Evolutionary conservation across 805 yeast species (phyloP).

Genomic region (Candida easanensis): DNA sequence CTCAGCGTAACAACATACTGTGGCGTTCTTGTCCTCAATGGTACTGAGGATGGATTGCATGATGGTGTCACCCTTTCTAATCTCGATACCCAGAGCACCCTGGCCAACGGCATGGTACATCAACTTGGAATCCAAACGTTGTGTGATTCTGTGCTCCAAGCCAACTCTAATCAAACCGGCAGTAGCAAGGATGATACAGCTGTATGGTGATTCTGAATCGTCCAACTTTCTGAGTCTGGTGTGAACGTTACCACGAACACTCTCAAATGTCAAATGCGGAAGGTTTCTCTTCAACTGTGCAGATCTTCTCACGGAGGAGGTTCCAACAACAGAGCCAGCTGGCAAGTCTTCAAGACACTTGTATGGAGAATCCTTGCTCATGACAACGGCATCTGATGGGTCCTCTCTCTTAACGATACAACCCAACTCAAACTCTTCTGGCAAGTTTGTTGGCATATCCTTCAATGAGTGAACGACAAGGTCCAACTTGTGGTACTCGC

Average conservation of each 20-base stretch:
- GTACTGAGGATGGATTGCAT: conserved; percentile 57
- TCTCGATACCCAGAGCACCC: conserved; percentile 94
- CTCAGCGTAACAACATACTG: conserved; percentile 82
- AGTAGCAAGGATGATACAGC: conserved; percentile 83
- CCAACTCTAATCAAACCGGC: conserved; percentile 85
- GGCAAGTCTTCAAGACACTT: conserved; percentile 73
- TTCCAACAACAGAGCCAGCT: conserved; percentile 83
- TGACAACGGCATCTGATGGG: conserved; percentile 88
- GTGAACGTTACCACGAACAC: conserved; percentile 80
- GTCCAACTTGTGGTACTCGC: conserved; percentile 67
- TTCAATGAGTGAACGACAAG: conserved; percentile 91
- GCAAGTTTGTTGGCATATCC: conserved; percentile 88
- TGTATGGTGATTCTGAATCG: conserved; percentile 56
- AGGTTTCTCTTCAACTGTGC: conserved; percentile 81
- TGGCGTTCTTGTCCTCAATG: conserved; percentile 63
- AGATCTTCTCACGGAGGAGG: conserved; percentile 90
- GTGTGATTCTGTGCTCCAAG: conserved; percentile 72
- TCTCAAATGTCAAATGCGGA: conserved; percentile 76
- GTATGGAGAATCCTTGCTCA: conserved; percentile 65
- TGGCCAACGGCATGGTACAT: conserved; percentile 99
- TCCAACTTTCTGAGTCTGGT: conserved; percentile 84
- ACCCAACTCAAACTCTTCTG: conserved; percentile 87
- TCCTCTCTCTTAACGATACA: conserved; percentile 85
- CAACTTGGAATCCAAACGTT: conserved; percentile 64
- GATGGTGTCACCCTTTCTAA: conserved; percentile 62